These are phyloP conservation scores for Penstemon davidsonii DNA, from an alignment of 257 asterid species.

Conservation along the genomic window DNA sequence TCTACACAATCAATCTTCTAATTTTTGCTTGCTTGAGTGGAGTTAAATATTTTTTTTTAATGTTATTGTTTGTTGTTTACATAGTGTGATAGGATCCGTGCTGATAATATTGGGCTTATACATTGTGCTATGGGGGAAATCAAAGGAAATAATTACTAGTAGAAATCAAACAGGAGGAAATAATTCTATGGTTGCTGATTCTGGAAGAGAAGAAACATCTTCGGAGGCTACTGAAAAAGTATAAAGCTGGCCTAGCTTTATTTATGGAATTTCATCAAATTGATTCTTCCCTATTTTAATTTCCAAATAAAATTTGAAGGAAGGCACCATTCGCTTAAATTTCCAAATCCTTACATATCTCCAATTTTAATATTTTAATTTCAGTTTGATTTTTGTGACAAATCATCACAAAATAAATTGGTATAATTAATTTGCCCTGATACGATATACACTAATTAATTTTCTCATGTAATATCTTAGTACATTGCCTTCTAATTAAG, in stretches of 20 bases:
- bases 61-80: neutral
- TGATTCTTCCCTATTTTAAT: neutral
- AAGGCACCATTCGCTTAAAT: too few relatives aligned
- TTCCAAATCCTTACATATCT: too few relatives aligned
- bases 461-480: too few relatives aligned
- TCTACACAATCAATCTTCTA: neutral
- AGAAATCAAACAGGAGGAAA: neutral
- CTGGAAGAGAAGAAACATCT: constrained; percentile 10
- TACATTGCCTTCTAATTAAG: too few relatives aligned
- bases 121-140: constrained; percentile 42
- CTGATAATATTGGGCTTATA: constrained; percentile 34
- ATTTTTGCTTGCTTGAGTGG: neutral
- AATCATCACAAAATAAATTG: too few relatives aligned
- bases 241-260: neutral
- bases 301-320: too few relatives aligned
- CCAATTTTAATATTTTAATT: too few relatives aligned
- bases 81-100: constrained; percentile 38
- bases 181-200: constrained; percentile 5
- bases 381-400: too few relatives aligned
- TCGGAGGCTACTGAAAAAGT: constrained; percentile 11
- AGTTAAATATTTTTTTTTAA: neutral
- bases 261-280: neutral
- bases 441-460: too few relatives aligned
- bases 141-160: constrained; percentile 16
- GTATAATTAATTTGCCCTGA: too few relatives aligned